Evolutionary conservation across 225 moss, liverwort and hornwort genomes (phyloP), one percentile per base, ranked within the genome.

Genomic region (Takakia lepidozioides): DNA sequence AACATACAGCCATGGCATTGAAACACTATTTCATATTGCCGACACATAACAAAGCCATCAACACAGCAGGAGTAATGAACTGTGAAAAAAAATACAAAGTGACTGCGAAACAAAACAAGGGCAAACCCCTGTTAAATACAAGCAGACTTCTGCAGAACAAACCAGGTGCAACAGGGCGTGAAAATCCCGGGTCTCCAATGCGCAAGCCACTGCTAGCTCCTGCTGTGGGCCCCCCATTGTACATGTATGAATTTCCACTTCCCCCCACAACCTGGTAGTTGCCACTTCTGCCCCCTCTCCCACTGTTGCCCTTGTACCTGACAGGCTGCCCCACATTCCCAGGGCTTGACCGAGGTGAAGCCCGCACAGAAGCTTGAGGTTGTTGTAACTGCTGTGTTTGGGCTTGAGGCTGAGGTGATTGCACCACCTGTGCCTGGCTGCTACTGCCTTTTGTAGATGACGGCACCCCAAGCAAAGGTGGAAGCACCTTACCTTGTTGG

Each of bases 81-180:
- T n/a, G n/a, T n/a, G n/a, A n/a, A n/a, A n/a, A n/a, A n/a, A n/a
- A n/a, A n/a, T n/a, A n/a, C n/a, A n/a, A n/a, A n/a, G n/a, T n/a
- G n/a, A n/a, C n/a, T n/a, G n/a, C n/a, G n/a, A n/a, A n/a, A n/a
- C n/a, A n/a, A n/a, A n/a, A n/a, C n/a, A n/a, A n/a, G n/a, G n/a
- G n/a, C n/a, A n/a, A n/a, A n/a, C n/a, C n/a, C n/a, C n/a, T n/a
- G n/a, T n/a, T n/a, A n/a, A n/a, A n/a, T n/a, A n/a, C n/a, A n/a
- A n/a, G n/a, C n/a, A n/a, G n/a, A n/a, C n/a, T n/a, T n/a, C n/a
- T 27, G 42, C 16, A 32, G 32, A n/a, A 69, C 87, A 59, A 67
- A 98, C 98, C 91, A 63, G 98, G 80, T 42, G 82, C 98, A 62
- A 98, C 91, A 57, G 87, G 20, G 62, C 84, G 61, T 54, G 83